Evolutionary conservation across 208 protist species (phyloP), one percentile per base, ranked within the genome.

Genomic region (Naegleria lovaniensis): DNA sequence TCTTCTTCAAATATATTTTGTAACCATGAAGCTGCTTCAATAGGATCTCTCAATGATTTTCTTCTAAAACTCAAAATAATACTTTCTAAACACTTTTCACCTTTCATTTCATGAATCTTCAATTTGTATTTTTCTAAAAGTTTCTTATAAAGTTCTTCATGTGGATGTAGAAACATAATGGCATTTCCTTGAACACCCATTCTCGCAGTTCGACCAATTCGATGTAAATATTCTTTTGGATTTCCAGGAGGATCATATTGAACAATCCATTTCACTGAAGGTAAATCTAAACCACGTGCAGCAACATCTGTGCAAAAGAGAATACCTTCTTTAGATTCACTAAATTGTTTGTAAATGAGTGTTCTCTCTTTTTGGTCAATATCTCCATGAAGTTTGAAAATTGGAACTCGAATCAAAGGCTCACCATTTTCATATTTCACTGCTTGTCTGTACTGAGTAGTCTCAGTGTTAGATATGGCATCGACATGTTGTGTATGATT

Each of bases 211-310:
- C 98, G 95, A 16, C 98, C 98, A 89, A 98, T 97, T 75, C 98
- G 95, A 92, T 99, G 98, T 43, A 99, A 95, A 92, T 99, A 99
- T 93, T 98, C 97, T 22, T 95, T 97, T 67, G 96, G 95, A 67
- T 98, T 97, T 16, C 96, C 93, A 55, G 98, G 98, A 19, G 98
- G 97, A 93, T 99, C 98, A 92, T 98, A 99, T 94, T 99, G 98
- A 41, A 99, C 93, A 93, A 99, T 99, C 97, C 97, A 98, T 25
- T 90, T 38, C 6, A 90, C 87, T 51, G 0, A 5, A 51, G 87
- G 87, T 51, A 90, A 36, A 48, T 90, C 87, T 36, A 99, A 92
- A 39, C 97, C 91, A 40, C 94, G 92, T 39, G 94, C 92, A 15
- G 95, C 95, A 41, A 97, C 96, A 93, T 97, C 96, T n/a, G 96